phyloP scores from a whole-genome alignment of 2,329 filamentous ascomycete genomes.

The Sclerotinia sclerotiorum region DNA sequence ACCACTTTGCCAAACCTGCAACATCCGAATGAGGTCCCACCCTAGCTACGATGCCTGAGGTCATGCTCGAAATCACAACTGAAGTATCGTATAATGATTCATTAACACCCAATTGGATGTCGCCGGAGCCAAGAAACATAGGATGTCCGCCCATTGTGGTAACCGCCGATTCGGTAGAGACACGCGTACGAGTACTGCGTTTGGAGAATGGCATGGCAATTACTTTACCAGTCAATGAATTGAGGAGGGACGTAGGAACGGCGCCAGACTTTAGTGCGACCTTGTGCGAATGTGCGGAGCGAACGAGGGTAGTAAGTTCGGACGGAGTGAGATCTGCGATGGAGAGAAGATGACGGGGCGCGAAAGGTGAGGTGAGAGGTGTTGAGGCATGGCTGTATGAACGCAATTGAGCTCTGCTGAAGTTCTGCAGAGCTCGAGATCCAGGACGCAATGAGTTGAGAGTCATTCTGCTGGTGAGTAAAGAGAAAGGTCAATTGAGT shows the following conservation, averaged over 20 bases:
- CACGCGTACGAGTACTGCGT: constrained; percentile 86
- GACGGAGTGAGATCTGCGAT: constrained; percentile 79
- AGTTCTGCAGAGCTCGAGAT: constrained; percentile 29
- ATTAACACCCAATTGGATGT: constrained; percentile 95
- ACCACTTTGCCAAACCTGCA: constrained; percentile 66
- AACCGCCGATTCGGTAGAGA: constrained; percentile 90
- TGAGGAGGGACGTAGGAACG: constrained; percentile 58
- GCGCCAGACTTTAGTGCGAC: constrained; percentile 69
- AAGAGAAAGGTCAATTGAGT: constrained; percentile 9
- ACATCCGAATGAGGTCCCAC: constrained; percentile 78
- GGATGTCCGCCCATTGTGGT: constrained; percentile 86
- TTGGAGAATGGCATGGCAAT: constrained; percentile 98
- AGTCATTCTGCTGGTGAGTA: constrained; percentile 21
- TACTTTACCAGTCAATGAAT: constrained; percentile 70
- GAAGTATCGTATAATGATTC: constrained; percentile 93
- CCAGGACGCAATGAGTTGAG: constrained; percentile 8
- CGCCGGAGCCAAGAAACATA: constrained; percentile 94
- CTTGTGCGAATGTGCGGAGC: constrained; percentile 79
- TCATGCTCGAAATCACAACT: constrained; percentile 91
- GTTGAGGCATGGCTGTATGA: constrained; percentile 32
- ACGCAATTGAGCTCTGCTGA: constrained; percentile 31
- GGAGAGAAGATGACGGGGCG: constrained; percentile 84
- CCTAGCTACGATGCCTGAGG: constrained; percentile 77
- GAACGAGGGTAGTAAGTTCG: constrained; percentile 79
- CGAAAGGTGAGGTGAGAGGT: constrained; percentile 48